Evolutionary conservation across 495 filamentous ascomycete species (phyloP).

Genomic region (Podospora didyma): DNA sequence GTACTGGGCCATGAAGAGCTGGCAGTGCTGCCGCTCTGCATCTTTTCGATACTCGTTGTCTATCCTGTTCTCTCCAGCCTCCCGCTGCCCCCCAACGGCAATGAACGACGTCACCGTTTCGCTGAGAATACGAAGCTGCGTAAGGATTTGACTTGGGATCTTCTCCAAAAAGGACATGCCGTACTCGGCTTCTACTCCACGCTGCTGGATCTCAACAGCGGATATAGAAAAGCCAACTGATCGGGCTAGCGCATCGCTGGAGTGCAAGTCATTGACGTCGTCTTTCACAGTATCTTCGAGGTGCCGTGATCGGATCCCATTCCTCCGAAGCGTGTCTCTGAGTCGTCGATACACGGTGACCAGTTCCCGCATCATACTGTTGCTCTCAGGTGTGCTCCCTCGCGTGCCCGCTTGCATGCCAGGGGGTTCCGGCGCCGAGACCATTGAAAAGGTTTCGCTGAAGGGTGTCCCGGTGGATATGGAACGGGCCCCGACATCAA

Average conservation of each 20-base stretch:
- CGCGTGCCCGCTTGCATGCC: slow-evolving; percentile 13
- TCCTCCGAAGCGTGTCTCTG: slow-evolving; percentile 69
- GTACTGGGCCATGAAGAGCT: slow-evolving; percentile 65
- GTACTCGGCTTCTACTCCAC: slow-evolving; percentile 73
- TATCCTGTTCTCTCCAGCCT: slow-evolving; percentile 54
- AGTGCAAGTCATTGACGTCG: slow-evolving; percentile 41
- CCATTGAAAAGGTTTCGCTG: slow-evolving; percentile 26
- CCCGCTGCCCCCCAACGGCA: slow-evolving; percentile 65
- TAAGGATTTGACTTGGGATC: slow-evolving; percentile 74
- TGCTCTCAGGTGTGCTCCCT: slow-evolving; percentile 25
- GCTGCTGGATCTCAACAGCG: slow-evolving; percentile 85
- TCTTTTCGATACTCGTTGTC: slow-evolving; percentile 65
- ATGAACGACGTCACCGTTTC: slow-evolving; percentile 86
- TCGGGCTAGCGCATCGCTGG: slow-evolving; percentile 65
- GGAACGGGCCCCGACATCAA: slow-evolving; percentile 22
- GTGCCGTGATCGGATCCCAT: slow-evolving; percentile 55
- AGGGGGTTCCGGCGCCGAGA: slow-evolving; percentile 17
- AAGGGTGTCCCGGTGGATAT: slow-evolving; percentile 27
- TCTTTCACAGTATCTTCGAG: slow-evolving; percentile 15
- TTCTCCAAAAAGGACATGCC: slow-evolving; percentile 77
- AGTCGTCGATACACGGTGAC: slow-evolving; percentile 75
- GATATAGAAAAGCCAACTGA: slow-evolving; percentile 86
- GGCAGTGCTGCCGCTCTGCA: slow-evolving; percentile 68
- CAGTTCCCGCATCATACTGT: slow-evolving; percentile 63
- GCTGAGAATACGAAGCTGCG: slow-evolving; percentile 83